Percentiles rank a stretch among this genome's conserved stretches.
These are phyloP conservation scores for Yarrowia keelungensis DNA, from an alignment of 805 yeast genomes.

Conservation along the genomic window DNA sequence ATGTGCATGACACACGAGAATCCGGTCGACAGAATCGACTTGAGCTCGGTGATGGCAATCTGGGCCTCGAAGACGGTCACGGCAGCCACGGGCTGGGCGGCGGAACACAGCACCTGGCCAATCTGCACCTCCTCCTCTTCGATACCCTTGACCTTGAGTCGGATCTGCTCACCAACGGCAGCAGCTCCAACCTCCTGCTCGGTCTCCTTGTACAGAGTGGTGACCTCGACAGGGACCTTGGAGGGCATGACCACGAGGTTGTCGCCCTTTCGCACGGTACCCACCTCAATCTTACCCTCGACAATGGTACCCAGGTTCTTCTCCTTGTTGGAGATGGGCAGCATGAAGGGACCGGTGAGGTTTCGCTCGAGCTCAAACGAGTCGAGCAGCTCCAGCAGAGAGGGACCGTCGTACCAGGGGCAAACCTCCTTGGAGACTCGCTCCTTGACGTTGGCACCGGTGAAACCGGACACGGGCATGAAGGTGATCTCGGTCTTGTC, in stretches of 20 bases:
- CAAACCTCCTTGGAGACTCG: conserved; percentile 72
- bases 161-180: conserved; percentile 95
- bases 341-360: conserved; percentile 94
- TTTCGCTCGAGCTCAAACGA: conserved; percentile 80
- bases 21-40: conserved; percentile 92
- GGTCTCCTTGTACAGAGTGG: conserved; percentile 89
- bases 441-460: conserved; percentile 96
- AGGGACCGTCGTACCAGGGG: conserved; percentile 95
- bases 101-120: conserved; percentile 90
- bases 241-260: conserved; percentile 90
- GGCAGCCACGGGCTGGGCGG: conserved; percentile 86
- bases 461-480: conserved; percentile 98
- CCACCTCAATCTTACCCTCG: conserved; percentile 98
- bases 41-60: conserved; percentile 94
- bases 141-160: conserved; percentile 89
- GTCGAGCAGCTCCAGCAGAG: conserved; percentile 89
- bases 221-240: conserved; percentile 79
- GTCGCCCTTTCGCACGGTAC: conserved; percentile 83
- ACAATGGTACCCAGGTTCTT: conserved; percentile 97
- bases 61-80: conserved; percentile 93
- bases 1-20: conserved; percentile 98
- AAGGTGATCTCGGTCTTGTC: conserved; percentile 80
- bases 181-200: conserved; percentile 93
- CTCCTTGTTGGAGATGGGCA: conserved; percentile 93
- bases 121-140: conserved; percentile 95